Evolutionary conservation across 179 eudicot genomes (phyloP), one percentile per base, ranked within the genome.

Genomic region (Amaranthus tricolor): DNA sequence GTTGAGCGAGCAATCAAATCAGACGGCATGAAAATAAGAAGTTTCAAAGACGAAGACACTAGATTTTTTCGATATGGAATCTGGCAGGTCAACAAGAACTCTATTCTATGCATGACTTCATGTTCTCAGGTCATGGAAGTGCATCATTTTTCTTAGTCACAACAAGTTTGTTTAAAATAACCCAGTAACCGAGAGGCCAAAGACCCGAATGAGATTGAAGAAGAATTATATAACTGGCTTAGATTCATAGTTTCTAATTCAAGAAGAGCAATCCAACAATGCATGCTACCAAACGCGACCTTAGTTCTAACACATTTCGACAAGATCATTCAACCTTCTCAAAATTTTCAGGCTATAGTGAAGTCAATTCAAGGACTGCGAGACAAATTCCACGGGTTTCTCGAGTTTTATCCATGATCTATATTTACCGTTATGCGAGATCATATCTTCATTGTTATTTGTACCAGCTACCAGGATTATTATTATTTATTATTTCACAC

Each of bases 81-180:
- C 86, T 95, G 52, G 90, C 86, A 49, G 93, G 93, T 60, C 93
- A 95, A 77, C 94, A 89, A 16, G 97, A 88, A 76, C 77, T 87
- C 47, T 91, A 71, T 76, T 84, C 97, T 65, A 79, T 93, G 79
- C 97, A 93, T 12, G 97, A 93, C 76, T 85, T 93, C 71, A 93
- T 95, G 99, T 95, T 95, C 73, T 97, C 99, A 0, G 99, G 99
- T 47, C 93, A 90, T 68, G 97, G 96, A 40, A 90, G 97, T 69
- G 91, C 99, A 7, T 90, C 95, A 3, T 65, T 85, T 75, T 95
- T 95, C 82, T 72, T 95, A 63, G 80, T 93, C 71, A 44, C 87
- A 68, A 74, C 84, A 60, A 93, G 95, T 80, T 75, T 93, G 78
- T 88, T 81, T 66, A 75, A 84, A 72, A 90, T n/a, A 87, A 68